Evolutionary conservation across 306 rosid species (phyloP).

Genomic region (Vigna reflexopilosa): DNA sequence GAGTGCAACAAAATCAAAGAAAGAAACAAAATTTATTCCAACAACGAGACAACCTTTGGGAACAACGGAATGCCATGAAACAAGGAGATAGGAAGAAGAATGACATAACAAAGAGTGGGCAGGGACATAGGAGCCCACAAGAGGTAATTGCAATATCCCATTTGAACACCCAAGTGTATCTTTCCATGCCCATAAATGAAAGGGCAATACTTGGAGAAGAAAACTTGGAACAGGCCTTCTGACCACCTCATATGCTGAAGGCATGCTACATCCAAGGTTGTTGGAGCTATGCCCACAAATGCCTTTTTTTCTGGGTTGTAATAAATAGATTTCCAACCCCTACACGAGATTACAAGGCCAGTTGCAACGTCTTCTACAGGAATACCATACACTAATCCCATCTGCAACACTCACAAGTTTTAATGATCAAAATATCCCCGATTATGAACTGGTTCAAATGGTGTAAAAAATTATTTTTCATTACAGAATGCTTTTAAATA

Average conservation of each 20-base stretch:
- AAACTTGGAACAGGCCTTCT: slow-evolving; percentile 68
- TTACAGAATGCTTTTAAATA: not conserved
- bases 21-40: not conserved
- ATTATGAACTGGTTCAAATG: too few species aligned
- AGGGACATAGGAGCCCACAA: slow-evolving; percentile 77
- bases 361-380: slow-evolving; percentile 68
- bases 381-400: slow-evolving; percentile 75
- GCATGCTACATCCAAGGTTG: slow-evolving; percentile 54
- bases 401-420: slow-evolving; percentile 46
- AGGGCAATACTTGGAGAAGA: slow-evolving; percentile 78
- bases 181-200: slow-evolving; percentile 70
- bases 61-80: slow-evolving; percentile 64
- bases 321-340: slow-evolving; percentile 79
- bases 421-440: too few species aligned
- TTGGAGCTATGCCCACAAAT: slow-evolving; percentile 73
- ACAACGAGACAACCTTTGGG: slow-evolving; percentile 58
- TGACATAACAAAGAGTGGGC: slow-evolving; percentile 58
- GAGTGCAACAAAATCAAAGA: not conserved
- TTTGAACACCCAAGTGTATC: slow-evolving; percentile 62
- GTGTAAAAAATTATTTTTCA: too few species aligned
- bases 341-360: slow-evolving; percentile 63
- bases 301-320: slow-evolving; percentile 68
- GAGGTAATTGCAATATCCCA: slow-evolving; percentile 66
- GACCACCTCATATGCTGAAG: slow-evolving; percentile 72
- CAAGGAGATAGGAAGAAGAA: slow-evolving; percentile 66